Percentiles rank a stretch among this genome's conserved stretches.
Conservation (phyloP, 2,329 filamentous ascomycete genomes). For the Madurella mycetomatis region DNA sequence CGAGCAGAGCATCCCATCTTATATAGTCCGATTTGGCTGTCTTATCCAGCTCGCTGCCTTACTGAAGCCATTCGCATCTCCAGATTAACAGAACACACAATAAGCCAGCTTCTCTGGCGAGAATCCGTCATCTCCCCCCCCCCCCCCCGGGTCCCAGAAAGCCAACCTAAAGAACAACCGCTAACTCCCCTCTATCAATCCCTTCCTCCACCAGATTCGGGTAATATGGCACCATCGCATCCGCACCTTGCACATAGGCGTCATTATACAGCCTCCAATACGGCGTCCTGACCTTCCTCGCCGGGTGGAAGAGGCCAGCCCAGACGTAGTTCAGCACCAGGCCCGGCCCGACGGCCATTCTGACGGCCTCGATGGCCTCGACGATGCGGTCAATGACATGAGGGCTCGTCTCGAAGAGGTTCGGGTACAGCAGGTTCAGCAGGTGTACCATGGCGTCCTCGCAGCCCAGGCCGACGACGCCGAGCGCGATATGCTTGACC, state of each 20-base stretch:
- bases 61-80: too few species aligned
- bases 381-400: constrained; percentile 98
- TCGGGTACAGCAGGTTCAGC: constrained; percentile 92
- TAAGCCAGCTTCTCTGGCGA: too few species aligned
- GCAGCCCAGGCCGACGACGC: constrained; percentile 94
- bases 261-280: constrained; percentile 98
- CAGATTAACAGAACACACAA: too few species aligned
- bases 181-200: constrained; percentile 73
- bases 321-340: constrained; percentile 97
- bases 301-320: constrained; percentile 95
- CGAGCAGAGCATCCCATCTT: background rate
- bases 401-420: constrained; percentile 94
- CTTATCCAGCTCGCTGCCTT: too few species aligned
- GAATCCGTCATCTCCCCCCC: background rate
- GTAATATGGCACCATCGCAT: constrained; percentile 95
- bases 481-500: constrained; percentile 95
- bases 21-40: background rate
- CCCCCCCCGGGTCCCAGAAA: too few species aligned
- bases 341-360: constrained; percentile 88
- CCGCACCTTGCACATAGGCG: constrained; percentile 88
- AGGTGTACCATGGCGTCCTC: constrained; percentile 98
- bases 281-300: constrained; percentile 85
- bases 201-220: constrained; percentile 79
- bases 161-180: constrained; percentile 66
- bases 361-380: constrained; percentile 93